phyloP scores from a whole-genome alignment of 2,329 filamentous ascomycete species.

The Fusarium newnesense region DNA sequence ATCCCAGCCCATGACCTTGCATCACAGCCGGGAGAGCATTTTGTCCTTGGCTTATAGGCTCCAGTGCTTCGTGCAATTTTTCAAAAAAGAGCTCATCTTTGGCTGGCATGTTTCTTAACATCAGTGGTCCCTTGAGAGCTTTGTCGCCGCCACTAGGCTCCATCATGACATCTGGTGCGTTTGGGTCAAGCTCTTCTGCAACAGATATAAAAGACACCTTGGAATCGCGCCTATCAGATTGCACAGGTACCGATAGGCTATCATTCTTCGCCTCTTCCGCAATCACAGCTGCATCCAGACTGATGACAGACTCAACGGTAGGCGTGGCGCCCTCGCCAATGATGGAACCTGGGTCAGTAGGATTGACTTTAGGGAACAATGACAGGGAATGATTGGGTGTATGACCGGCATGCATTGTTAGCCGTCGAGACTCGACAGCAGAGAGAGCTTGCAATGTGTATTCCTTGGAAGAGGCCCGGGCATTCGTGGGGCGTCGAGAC shows the following conservation, averaged over 20 bases:
- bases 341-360: conserved; percentile 49
- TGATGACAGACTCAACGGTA: conserved; percentile 34
- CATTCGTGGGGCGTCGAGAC: conserved; percentile 7
- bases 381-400: conserved; percentile 71
- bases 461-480: conserved; percentile 50
- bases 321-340: conserved; percentile 45
- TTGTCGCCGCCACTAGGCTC: conserved; percentile 56
- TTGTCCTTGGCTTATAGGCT: conserved; percentile 58
- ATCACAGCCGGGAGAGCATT: conserved; percentile 59
- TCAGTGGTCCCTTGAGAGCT: conserved; percentile 62
- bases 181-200: conserved; percentile 19
- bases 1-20: conserved; percentile 43
- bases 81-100: conserved; percentile 66
- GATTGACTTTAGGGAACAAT: conserved; percentile 57
- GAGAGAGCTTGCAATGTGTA: conserved; percentile 59
- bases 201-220: conserved; percentile 30
- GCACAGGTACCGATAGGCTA: conserved; percentile 1
- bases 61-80: conserved; percentile 61
- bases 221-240: conserved; percentile 22
- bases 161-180: conserved; percentile 44
- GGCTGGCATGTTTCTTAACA: conserved; percentile 65
- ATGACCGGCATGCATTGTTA: conserved; percentile 72
- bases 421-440: conserved; percentile 60
- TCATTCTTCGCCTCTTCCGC: conserved; percentile 1
- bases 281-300: conserved; percentile 10